Percentiles rank a stretch among this genome's conserved stretches.
These are phyloP conservation scores for Yarrowia porcina DNA, from an alignment of 805 yeast species.

Conservation along the genomic window DNA sequence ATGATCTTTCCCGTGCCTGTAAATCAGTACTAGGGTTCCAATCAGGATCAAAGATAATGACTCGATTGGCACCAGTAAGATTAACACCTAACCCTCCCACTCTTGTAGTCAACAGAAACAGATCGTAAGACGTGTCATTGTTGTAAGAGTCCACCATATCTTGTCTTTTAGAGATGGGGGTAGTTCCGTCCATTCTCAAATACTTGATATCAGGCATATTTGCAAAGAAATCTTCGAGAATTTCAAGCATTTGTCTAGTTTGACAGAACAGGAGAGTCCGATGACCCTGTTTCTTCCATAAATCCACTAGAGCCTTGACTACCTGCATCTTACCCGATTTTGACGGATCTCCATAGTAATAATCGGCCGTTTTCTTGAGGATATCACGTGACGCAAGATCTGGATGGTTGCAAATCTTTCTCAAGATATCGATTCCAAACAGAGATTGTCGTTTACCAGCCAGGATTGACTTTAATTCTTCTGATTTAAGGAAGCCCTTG, in stretches of 20 bases:
- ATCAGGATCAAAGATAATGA: conserved; percentile 92
- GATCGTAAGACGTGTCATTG: conserved; percentile 50
- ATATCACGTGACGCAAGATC: conserved; percentile 60
- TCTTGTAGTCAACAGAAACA: conserved; percentile 84
- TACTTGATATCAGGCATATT: conserved; percentile 45
- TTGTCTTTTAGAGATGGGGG: conserved; percentile 76
- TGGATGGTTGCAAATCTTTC: conserved; percentile 96
- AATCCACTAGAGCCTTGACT: conserved; percentile 62
- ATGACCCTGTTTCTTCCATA: conserved; percentile 77
- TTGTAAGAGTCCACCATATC: conserved; percentile 78
- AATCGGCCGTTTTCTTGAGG: conserved; percentile 37
- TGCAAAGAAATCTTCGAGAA: conserved; percentile 64
- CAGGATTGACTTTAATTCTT: conserved; percentile 67
- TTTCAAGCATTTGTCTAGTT: conserved; percentile 89
- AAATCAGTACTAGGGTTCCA: conserved; percentile 98
- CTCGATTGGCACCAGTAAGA: conserved; percentile 91
- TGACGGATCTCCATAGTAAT: conserved; percentile 45
- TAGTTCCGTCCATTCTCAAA: conserved; percentile 92
- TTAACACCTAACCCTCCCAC: conserved; percentile 97
- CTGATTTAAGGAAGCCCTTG: conserved; percentile 68
- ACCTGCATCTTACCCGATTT: conserved; percentile 90
- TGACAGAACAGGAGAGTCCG: conserved; percentile 86
- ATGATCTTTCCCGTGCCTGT: conserved; percentile 95
- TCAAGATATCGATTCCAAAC: conserved; percentile 81
- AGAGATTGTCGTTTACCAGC: conserved; percentile 77